phyloP scores from a whole-genome alignment of 2,329 filamentous ascomycete genomes.

The Colletotrichum sp. region DNA sequence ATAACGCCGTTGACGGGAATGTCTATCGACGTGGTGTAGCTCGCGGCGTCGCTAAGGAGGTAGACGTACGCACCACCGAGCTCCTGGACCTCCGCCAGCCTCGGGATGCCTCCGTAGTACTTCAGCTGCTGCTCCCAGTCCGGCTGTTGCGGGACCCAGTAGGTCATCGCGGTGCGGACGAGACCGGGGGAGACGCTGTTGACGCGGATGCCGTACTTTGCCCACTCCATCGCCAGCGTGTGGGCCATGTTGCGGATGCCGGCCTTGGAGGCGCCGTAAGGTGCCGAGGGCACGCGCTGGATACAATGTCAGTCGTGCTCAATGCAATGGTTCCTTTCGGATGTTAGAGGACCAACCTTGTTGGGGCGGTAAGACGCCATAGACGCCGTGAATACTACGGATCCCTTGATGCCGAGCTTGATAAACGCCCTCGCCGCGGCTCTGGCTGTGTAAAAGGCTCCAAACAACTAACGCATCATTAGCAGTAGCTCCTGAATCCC shows the following conservation, averaged over 20 bases:
- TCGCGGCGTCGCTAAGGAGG: conserved; percentile 55
- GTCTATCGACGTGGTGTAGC: conserved; percentile 54
- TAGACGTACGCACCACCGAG: conserved; percentile 62
- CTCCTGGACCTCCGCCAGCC: conserved; percentile 45
- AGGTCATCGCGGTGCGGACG: conserved; percentile 49
- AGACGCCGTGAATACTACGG: conserved; percentile 48
- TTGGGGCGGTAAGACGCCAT: conserved; percentile 55
- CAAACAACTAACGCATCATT: conserved; percentile 49
- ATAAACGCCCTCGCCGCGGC: conserved; percentile 46
- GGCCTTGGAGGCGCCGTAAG: conserved; percentile 49
- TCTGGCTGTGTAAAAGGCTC: conserved; percentile 51
- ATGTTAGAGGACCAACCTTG: conserved; percentile 27
- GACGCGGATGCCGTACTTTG: conserved; percentile 47
- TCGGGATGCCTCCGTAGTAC: conserved; percentile 62
- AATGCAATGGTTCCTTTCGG: fast-evolving
- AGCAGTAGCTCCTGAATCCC: neutral
- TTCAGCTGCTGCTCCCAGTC: conserved; percentile 62
- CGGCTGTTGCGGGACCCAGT: conserved; percentile 52
- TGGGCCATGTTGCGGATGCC: conserved; percentile 44
- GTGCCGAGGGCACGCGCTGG: conserved; percentile 52
- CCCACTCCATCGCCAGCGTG: conserved; percentile 52
- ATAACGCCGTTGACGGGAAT: conserved; percentile 52
- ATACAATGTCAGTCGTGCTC: neutral
- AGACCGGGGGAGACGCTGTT: conserved; percentile 51
- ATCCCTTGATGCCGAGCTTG: conserved; percentile 36